Base-by-base conservation (phyloP, 2,329 filamentous ascomycete species). In the Arachnomyces sp. region DNA sequence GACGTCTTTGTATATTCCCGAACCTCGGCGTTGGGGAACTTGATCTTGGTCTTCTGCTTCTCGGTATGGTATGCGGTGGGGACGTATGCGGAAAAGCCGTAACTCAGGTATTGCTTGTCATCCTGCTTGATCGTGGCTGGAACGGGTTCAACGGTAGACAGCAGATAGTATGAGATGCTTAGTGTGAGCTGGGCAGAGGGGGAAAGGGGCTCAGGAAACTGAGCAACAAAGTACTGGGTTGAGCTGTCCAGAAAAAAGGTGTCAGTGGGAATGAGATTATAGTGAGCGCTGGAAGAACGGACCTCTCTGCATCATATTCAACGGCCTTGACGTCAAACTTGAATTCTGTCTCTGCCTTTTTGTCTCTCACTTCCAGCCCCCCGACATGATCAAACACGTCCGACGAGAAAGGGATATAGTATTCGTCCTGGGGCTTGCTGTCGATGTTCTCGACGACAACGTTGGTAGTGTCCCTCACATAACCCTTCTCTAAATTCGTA, bases 11-110 rank as follows among this genome's bases (percentile, higher is more conserved):
- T 94, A 64, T 86, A 94, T 58, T 95, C 87, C 42, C 88, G 84
- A 18, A 94, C 74, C 52, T 85, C 81, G 48, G 75, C 68, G 40
- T 78, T 82, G 35, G 84, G 76, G 52, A 94, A 81, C 71, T 95
- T 95, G 66, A 98, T 67, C 66, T 96, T 94, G 30, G 92, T 96
- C 77, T 95, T 95, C 64, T 98, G 92, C 70, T 94, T 94, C 55
- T 77, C 63, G 11, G 88, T 95, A 13, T 74, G 68, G 69, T 98
- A 98, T 45, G 83, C 81, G 7, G 86, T 93, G 12, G 81, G 82
- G 34, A 74, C 76, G 65, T 94, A 94, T 50, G 84, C 84, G 45
- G 85, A 90, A 70, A 94, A 93, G 41, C 79, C 73, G 70, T 93
- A 88, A 42, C 77, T 73, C 39, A 98, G 79, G 67, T 82, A 95